Base-by-base conservation (phyloP, 495 filamentous ascomycete genomes). In the Hypoxylon lienhwacheense region DNA sequence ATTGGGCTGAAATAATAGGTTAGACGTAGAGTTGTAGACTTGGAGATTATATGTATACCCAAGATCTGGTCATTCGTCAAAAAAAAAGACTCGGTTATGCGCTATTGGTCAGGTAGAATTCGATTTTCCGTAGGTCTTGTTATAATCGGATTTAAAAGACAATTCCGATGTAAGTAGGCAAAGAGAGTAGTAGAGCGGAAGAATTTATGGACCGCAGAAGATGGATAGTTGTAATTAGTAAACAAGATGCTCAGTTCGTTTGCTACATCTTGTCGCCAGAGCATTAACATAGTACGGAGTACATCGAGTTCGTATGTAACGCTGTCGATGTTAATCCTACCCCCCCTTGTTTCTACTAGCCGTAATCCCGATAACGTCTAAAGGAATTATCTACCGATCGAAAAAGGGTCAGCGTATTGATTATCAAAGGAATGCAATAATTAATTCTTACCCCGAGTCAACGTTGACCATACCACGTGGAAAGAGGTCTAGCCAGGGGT, bases 141-240 rank as follows among this genome's bases (percentile, higher is more conserved):
- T 34, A 51, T 52, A 34, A 15, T 33, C 49, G 50, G 56, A 29
- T 14, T 40, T 45, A 32, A 16, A 33, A 17, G 5, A 39, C 50
- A 60, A 60, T 54, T 61, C 50, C 57, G 51, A 28, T 28, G 21
- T 17, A 14, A 11, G 16, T 46, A 40, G 46, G 50, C 24, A 45
- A 61, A 45, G 51, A 61, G 55, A 61, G 55, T 61, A 61, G 57
- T 55, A 28, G 40, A 29, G 48, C 28, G 26, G 40, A 20, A 33
- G 5, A 21, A 25, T n/a, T n/a, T n/a, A n/a, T 51, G 33, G 34
- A 19, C 33, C 28, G 33, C 26, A 22, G 26, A 22, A 45, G 14
- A n/a, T 32, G 45, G 44, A 56, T 47, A 8, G 33, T 21, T 35
- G 36, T 17, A 36, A 31, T 44, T 20, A 24, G 28, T 36, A 50